Base-by-base conservation (phyloP, 2,329 filamentous ascomycete species). In the Alternaria infectoria region DNA sequence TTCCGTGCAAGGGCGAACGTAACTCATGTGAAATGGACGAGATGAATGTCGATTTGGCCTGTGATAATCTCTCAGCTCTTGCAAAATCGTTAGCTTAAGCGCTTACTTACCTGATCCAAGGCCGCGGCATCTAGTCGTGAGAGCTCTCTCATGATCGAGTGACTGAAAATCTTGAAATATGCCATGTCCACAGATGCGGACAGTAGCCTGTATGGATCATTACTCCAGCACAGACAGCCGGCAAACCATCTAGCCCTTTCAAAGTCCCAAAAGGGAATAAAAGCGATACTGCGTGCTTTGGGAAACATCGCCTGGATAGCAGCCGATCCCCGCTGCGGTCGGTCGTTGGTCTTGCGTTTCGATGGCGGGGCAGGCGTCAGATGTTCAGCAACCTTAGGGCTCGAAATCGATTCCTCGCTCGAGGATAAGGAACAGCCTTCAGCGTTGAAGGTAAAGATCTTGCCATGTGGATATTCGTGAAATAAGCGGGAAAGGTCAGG, bases 121-220 rank as follows among this genome's bases (percentile, higher is more conserved):
- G 83, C 83, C 36, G 84, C 75, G 0, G 85, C 85, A 61, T 88
- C 85, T 50, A 87, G 64, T 2, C 85, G 81, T 0, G 84, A 82
- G 1, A 89, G 78, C 57, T 90, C 87, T 0, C 85, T 82, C 81
- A 88, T 88, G 15, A 87, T 85, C 1, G 84, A 83, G 57, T 85
- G 84, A 23, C 77, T 74, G 56, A 81, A 80, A 0, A 79, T 68
- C 36, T 74, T 77, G 57, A 79, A 75, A n/a, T 77, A 80, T 2
- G 69, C 56, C 5, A 81, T 62, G 49, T 81, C 77, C 23, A 74
- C 68, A 5, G 68, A 69, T 2, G 69, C 49, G 0, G 74, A 76
- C 4, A 80, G 67, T 11, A 76, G n/a, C 19, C 75, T 72, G 13
- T 74, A 68, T 3, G 69, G 65, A 43, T 69, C 67, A 4, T 74